Conservation (phyloP, 2,329 filamentous ascomycete species). For the Clarireedia homoeocarpa region DNA sequence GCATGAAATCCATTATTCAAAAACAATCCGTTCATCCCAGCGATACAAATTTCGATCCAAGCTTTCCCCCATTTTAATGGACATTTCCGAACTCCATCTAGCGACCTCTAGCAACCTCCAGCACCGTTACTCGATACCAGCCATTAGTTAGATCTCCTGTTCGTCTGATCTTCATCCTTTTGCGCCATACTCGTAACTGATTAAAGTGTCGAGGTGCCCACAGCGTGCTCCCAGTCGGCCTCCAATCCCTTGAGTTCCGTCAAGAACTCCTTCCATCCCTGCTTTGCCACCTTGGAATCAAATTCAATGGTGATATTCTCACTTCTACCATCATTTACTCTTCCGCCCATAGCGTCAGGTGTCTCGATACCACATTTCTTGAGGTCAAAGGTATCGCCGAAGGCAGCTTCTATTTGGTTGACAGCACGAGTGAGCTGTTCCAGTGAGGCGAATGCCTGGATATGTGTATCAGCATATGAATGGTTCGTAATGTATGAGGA, state of each 20-base stretch:
- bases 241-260: constrained; percentile 15
- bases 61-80: no score
- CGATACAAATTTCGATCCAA: no score
- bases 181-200: background rate
- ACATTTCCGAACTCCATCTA: no score
- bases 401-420: constrained; percentile 21
- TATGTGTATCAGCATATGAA: background rate
- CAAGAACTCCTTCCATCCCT: constrained; percentile 18
- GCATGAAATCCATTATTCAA: no score
- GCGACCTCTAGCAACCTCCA: no score
- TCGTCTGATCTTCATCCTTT: no score
- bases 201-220: background rate
- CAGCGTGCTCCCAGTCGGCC: constrained; percentile 19
- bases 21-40: no score
- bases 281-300: constrained; percentile 13
- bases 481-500: background rate
- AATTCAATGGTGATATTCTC: constrained; percentile 24
- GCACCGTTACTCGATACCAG: no score
- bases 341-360: constrained; percentile 21
- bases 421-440: constrained; percentile 20
- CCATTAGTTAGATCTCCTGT: no score
- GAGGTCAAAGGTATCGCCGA: constrained; percentile 17
- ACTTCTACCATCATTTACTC: constrained; percentile 21
- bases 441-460: constrained; percentile 21
- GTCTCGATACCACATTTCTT: constrained; percentile 20